Evolutionary conservation across 2,329 filamentous ascomycete species (phyloP).

Genomic region (Sordariomycetes sp.): DNA sequence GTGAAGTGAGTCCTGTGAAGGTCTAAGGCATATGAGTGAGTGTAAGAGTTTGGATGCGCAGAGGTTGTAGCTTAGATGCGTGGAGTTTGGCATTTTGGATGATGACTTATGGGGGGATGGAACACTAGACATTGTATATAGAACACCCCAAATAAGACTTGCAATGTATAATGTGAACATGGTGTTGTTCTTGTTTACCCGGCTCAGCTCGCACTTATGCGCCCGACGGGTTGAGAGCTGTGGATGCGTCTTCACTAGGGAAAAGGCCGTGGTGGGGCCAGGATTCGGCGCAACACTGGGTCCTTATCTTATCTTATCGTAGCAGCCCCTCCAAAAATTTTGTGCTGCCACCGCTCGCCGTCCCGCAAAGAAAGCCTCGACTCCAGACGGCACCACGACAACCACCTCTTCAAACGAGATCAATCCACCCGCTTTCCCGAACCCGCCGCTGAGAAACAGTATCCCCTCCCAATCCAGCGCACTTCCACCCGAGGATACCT

Average conservation of each 20-base stretch:
- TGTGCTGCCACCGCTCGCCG: neutral
- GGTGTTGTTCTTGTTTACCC: neutral
- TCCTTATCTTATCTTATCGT: constrained; percentile 7
- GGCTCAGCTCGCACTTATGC: neutral
- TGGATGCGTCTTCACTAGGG: neutral
- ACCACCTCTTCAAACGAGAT: neutral
- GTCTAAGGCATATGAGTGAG: neutral
- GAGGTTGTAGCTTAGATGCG: neutral
- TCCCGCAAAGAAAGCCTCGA: neutral
- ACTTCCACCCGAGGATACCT: neutral
- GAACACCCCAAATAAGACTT: neutral
- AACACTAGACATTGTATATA: neutral
- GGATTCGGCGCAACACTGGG: neutral
- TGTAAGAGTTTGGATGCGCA: neutral
- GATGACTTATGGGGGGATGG: neutral
- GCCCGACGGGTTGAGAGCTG: too few relatives aligned
- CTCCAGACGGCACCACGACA: neutral
- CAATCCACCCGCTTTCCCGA: neutral
- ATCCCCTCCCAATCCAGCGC: neutral
- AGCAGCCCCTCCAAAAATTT: constrained; percentile 3
- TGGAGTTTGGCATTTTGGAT: neutral
- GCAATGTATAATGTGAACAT: neutral
- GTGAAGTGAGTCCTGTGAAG: neutral
- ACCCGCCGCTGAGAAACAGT: neutral
- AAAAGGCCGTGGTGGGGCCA: neutral